Percentiles rank a stretch among this genome's conserved stretches.
These are phyloP conservation scores for Pyrenochaeta sp. DNA, from an alignment of 2,329 filamentous ascomycete species.

Conservation along the genomic window DNA sequence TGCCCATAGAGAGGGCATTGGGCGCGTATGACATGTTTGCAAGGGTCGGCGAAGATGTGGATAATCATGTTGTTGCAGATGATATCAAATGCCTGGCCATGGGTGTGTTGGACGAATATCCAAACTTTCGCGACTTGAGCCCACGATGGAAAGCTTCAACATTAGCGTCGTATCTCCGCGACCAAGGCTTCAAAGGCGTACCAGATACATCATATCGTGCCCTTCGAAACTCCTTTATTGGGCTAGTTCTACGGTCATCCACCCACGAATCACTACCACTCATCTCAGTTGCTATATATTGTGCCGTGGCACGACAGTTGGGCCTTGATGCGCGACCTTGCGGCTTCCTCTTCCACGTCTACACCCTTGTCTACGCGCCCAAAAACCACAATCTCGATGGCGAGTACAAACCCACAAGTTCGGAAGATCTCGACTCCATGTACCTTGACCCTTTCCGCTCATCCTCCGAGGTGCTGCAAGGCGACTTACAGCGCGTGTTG, in stretches of 20 bases:
- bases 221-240: conserved; percentile 87
- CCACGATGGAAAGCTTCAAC: conserved; percentile 73
- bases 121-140: conserved; percentile 64
- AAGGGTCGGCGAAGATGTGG: conserved; percentile 74
- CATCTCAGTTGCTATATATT: conserved; percentile 87
- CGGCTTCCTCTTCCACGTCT: conserved; percentile 84
- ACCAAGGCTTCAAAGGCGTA: conserved; percentile 74
- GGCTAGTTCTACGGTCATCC: conserved; percentile 76
- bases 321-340: conserved; percentile 81
- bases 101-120: conserved; percentile 63
- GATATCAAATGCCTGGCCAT: conserved; percentile 71
- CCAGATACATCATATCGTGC: conserved; percentile 78
- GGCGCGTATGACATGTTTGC: conserved; percentile 92
- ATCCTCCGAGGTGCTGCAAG: conserved; percentile 70
- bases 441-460: conserved; percentile 85
- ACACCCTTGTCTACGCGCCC: conserved; percentile 76
- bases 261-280: conserved; percentile 84
- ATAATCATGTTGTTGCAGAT: conserved; percentile 70
- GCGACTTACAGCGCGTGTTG: conserved; percentile 68
- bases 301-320: conserved; percentile 76
- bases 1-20: conserved; percentile 76
- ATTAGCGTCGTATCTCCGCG: conserved; percentile 74
- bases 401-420: conserved; percentile 40
- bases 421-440: conserved; percentile 62
- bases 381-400: conserved; percentile 63